A percentile compares a stretch with the other conserved stretches of the same genome.
These are phyloP conservation scores for Halteria grandinella DNA, from an alignment of 73 alveolate genomes.

Conservation along the genomic window DNA sequence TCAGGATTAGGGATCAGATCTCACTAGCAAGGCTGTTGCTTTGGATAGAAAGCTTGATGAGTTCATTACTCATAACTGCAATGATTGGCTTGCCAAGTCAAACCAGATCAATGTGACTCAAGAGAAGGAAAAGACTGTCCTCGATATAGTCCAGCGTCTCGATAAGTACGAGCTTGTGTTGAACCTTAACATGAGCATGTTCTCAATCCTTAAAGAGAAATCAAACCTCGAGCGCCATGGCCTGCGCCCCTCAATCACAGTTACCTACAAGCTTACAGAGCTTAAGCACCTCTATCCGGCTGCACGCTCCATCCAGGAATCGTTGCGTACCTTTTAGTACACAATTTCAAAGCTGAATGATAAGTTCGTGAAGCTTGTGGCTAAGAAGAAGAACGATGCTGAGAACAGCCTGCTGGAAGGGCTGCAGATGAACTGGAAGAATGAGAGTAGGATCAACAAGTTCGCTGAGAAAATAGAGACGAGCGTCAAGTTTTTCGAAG, in stretches of 20 bases:
- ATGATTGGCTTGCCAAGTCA: constrained; percentile 71
- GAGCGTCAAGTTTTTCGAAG: constrained; percentile 87
- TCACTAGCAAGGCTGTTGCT: constrained; percentile 89
- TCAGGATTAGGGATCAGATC: constrained; percentile 84
- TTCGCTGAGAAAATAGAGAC: constrained; percentile 79
- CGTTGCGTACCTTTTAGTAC: constrained; percentile 86
- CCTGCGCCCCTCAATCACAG: constrained; percentile 55
- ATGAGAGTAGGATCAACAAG: constrained; percentile 74
- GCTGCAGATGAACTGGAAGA: constrained; percentile 79
- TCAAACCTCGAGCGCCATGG: constrained; percentile 63
- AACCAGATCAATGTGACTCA: constrained; percentile 48
- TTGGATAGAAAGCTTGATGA: constrained; percentile 75
- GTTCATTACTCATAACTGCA: constrained; percentile 51
- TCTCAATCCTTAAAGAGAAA: constrained; percentile 89
- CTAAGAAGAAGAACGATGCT: constrained; percentile 84
- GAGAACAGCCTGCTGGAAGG: constrained; percentile 72
- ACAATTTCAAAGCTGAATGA: constrained; percentile 78
- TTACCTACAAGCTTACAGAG: constrained; percentile 70
- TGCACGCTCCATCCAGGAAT: constrained; percentile 88
- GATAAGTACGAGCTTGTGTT: constrained; percentile 84
- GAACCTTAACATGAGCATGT: constrained; percentile 92
- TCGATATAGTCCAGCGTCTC: constrained; percentile 74
- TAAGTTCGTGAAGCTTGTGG: constrained; percentile 84
- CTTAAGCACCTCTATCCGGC: constrained; percentile 83
- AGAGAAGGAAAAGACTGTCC: constrained; percentile 59